phyloP scores from a whole-genome alignment of 2,329 filamentous ascomycete species.

The Colletotrichum musae region DNA sequence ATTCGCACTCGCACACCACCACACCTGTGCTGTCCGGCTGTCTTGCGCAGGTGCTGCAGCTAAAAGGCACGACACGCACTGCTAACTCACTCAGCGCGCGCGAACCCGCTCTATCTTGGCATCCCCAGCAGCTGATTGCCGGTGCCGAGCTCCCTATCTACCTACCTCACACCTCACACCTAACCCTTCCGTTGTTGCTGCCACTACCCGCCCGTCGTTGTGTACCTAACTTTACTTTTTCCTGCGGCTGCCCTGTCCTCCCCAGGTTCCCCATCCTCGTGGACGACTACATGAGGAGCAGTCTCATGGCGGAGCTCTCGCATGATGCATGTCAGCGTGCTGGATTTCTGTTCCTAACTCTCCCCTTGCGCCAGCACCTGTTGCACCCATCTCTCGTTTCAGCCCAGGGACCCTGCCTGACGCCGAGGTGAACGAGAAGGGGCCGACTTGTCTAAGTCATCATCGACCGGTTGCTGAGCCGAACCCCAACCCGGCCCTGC shows the following conservation, averaged over 20 bases:
- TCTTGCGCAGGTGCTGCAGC: neutral
- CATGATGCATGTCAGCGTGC: conserved; percentile 38
- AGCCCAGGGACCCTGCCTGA: conserved; percentile 16
- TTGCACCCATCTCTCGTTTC: conserved; percentile 10
- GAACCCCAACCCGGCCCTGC: conserved; percentile 31
- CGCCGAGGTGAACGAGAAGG: conserved; percentile 25
- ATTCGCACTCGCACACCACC: conserved; percentile 25
- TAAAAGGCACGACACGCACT: neutral
- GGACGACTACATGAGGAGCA: conserved; percentile 18
- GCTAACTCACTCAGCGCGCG: too few species aligned
- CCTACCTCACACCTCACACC: conserved; percentile 17
- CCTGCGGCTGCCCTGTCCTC: conserved; percentile 13
- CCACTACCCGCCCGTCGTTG: conserved; percentile 27
- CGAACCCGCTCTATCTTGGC: too few species aligned
- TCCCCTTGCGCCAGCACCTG: conserved; percentile 29
- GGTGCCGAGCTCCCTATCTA: conserved; percentile 20
- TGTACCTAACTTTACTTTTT: conserved; percentile 16
- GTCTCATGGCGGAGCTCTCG: conserved; percentile 37
- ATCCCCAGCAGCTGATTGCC: conserved; percentile 33
- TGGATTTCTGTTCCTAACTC: conserved; percentile 27
- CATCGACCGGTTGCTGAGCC: conserved; percentile 29
- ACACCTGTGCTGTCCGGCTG: neutral
- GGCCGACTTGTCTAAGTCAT: conserved; percentile 29
- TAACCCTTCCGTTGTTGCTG: conserved; percentile 8
- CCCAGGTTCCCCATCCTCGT: conserved; percentile 12